Percentiles rank a stretch among this genome's conserved stretches.
Evolutionary conservation across 805 yeast species (phyloP).

Genomic region (Blastobotrys attinorum): DNA sequence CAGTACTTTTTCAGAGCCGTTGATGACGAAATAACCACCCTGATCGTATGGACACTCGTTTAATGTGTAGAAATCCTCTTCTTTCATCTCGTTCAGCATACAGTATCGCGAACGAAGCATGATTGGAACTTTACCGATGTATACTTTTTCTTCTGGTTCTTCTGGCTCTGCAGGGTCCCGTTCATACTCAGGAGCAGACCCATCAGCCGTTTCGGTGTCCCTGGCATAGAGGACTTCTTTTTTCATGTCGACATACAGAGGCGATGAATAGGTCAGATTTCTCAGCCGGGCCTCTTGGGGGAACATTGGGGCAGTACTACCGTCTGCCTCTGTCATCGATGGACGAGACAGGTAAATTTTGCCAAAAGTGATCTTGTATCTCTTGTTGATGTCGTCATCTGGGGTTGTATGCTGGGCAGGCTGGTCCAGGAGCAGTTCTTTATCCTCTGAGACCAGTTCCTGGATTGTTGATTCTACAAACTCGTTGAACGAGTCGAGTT

Average conservation of each 20-base stretch:
- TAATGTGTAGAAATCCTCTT: conserved; percentile 87
- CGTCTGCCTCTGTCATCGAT: conserved; percentile 98
- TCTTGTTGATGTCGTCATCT: conserved; percentile 78
- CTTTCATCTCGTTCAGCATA: conserved; percentile 80
- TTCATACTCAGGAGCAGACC: conserved; percentile 49
- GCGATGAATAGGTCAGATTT: conserved; percentile 92
- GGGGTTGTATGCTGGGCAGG: conserved; percentile 96
- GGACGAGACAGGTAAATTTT: conserved; percentile 95
- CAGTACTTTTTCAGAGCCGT: conserved; percentile 96
- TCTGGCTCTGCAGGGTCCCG: conserved; percentile 54
- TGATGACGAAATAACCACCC: conserved; percentile 98
- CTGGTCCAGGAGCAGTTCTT: conserved; percentile 88
- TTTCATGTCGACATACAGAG: conserved; percentile 91
- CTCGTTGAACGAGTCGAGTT: conserved; percentile 96
- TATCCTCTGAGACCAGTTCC: conserved; percentile 93
- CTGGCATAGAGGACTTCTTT: conserved; percentile 79
- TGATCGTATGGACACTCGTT: conserved; percentile 99
- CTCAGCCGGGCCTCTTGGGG: conserved; percentile 98
- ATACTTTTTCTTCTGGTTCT: conserved; percentile 70
- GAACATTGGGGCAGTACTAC: conserved; percentile 97
- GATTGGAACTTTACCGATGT: conserved; percentile 94
- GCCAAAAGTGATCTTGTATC: conserved; percentile 96
- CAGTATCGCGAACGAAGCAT: conserved; percentile 97
- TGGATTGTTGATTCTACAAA: conserved; percentile 94
- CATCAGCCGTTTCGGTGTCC: conserved; percentile 43